Base-by-base conservation (phyloP, 139 green algal genomes). In the Chlorella sorokiniana region DNA sequence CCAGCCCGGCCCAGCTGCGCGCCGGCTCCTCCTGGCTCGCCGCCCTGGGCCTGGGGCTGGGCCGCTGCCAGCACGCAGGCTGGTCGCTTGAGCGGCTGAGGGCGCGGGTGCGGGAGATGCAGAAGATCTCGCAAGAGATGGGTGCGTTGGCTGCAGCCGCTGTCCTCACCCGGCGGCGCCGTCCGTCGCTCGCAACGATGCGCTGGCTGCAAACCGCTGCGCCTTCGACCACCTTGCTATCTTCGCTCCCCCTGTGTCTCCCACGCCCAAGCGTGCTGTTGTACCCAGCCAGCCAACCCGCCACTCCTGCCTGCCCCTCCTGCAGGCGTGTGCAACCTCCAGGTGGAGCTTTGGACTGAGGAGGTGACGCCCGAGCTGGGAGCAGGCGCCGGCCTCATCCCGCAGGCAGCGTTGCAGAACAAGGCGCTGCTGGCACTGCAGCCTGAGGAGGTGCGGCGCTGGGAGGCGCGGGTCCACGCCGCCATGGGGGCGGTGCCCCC, bases 301-400 rank as follows among this genome's bases (percentile, higher is more conserved):
- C 18, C 18, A 33, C 1, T 11, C 42, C 69, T 1, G 56, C 11
- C 3, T 44, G 16, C 25, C n/a, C 69, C 14, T 33, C 35, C 7
- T 44, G 73, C 73, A 79, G 73, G 73, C 54, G 29, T 69, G 73
- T 79, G 73, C 54, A 79, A 79, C 54, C 37, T 79, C 9, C 54
- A 35, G 38, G 59, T 79, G 37, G 52, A 69, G 52, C 54, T 79
- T 5, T 79, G 59, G 37, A 79, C 73, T 0, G 73, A 79, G 54
- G 37, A 45, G 25, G 40, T 79, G 0, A 29, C 37, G 1, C 52
- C 37, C 27, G 52, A 79, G 51, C 59, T 56, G 54, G 73, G 73
- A 1, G 25, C 52, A 25, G 73, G 20, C 10, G 73, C 41, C 37
- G 54, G 73, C 5, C 51, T 79, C 9, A 35, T 69, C 52, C 73